A percentile compares a stretch with the other conserved stretches of the same genome.
These are phyloP conservation scores for Fusarium pseudonygamai DNA, from an alignment of 2,329 filamentous ascomycete genomes.

Conservation along the genomic window DNA sequence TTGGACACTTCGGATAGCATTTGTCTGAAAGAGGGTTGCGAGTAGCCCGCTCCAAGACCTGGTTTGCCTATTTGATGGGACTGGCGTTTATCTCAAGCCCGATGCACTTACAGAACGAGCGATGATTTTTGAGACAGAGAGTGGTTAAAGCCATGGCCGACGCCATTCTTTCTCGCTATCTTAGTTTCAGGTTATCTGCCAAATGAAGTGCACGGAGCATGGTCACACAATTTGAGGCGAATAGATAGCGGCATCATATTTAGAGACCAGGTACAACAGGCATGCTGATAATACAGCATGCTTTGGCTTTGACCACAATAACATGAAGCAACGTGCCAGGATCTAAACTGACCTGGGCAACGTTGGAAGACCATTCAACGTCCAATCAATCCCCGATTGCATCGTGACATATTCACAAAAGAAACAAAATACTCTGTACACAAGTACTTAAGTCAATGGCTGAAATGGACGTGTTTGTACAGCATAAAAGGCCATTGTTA, in stretches of 20 bases:
- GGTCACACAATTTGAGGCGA: neutral
- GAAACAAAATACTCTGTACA: neutral
- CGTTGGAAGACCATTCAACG: neutral
- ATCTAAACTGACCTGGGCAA: neutral
- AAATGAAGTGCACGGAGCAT: neutral
- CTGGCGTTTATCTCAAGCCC: constrained; percentile 27
- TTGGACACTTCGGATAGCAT: constrained; percentile 6
- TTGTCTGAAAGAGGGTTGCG: constrained; percentile 3
- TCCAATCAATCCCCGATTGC: neutral
- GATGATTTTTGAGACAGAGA: neutral
- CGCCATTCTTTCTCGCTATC: neutral
- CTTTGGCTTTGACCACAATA: constrained; percentile 12
- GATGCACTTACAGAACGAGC: neutral
- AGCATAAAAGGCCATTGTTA: neutral
- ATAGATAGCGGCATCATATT: constrained; percentile 3
- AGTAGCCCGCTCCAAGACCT: neutral
- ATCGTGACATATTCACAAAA: neutral
- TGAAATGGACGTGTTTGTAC: neutral
- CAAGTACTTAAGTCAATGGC: neutral
- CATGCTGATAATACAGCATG: constrained; percentile 8
- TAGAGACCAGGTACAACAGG: constrained; percentile 11
- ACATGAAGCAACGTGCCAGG: neutral
- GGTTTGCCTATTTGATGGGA: neutral
- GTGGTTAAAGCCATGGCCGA: neutral
- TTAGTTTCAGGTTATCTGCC: constrained; percentile 3